Evolutionary conservation across 1,139 yeast species (phyloP).

Genomic region (Eremothecium sinecaudum): DNA sequence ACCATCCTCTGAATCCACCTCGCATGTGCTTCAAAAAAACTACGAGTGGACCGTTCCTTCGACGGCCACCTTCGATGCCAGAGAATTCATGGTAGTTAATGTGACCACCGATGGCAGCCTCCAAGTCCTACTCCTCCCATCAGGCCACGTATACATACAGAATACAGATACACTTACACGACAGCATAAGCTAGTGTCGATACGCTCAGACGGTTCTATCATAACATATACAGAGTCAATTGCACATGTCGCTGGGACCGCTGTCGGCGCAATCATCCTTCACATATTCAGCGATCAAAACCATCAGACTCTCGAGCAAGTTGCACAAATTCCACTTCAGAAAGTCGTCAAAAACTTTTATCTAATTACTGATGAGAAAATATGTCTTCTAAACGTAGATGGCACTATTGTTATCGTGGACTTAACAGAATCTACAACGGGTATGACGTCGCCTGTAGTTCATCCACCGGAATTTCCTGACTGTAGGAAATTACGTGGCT

Average conservation of each 20-base stretch:
- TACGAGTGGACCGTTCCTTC: background rate
- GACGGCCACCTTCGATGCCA: background rate
- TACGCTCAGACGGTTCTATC: conserved; percentile 2
- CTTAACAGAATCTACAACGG: no score
- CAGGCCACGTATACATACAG: background rate
- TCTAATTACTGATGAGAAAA: background rate
- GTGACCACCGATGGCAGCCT: conserved; percentile 1
- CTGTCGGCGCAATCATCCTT: background rate
- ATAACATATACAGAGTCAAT: conserved; percentile 1
- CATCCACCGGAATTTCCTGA: no score
- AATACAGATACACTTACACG: background rate
- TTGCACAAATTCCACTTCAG: background rate
- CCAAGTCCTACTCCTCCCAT: background rate
- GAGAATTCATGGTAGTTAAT: background rate
- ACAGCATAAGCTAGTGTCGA: background rate
- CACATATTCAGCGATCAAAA: background rate
- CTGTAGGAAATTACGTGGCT: no score
- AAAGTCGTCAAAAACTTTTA: background rate
- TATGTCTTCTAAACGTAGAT: background rate
- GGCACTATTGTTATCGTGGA: conserved; percentile 2
- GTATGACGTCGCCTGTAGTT: no score
- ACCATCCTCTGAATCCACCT: background rate
- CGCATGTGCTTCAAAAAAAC: background rate
- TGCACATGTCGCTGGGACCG: background rate
- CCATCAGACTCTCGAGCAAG: background rate